Percentiles rank a stretch among this genome's conserved stretches.
Evolutionary conservation across 2,329 filamentous ascomycete genomes (phyloP).

Genomic region (Xylaria sp.): DNA sequence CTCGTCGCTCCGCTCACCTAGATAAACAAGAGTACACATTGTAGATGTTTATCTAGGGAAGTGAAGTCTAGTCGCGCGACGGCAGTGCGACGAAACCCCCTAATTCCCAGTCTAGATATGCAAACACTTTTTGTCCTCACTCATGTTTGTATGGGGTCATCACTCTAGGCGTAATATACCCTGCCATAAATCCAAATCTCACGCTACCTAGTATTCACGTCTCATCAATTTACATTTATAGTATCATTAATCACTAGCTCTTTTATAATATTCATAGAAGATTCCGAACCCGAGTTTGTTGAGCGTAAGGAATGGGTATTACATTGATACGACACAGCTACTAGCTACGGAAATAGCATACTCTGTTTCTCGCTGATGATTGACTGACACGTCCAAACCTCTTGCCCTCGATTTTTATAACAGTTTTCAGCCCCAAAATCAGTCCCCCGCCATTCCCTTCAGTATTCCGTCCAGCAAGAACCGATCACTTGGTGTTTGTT

Average conservation of each 20-base stretch:
- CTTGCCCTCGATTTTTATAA: conserved; percentile 25
- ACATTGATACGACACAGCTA: conserved; percentile 41
- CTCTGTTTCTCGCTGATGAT: conserved; percentile 13
- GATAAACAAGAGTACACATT: too few relatives aligned
- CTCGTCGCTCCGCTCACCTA: too few relatives aligned
- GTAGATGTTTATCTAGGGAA: too few relatives aligned
- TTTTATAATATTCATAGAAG: not conserved
- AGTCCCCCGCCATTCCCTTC: not conserved
- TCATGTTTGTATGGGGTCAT: too few relatives aligned
- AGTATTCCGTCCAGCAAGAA: not conserved
- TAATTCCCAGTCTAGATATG: too few relatives aligned
- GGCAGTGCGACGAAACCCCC: too few relatives aligned
- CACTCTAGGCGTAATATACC: too few relatives aligned
- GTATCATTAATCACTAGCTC: not conserved
- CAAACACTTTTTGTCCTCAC: too few relatives aligned
- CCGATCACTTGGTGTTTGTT: conserved; percentile 1
- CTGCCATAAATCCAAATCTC: too few relatives aligned
- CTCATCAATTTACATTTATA: not conserved
- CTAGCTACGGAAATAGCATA: conserved; percentile 26
- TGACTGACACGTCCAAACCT: conserved; percentile 18
- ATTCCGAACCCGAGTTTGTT: not conserved
- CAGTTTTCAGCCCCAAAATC: conserved; percentile 2
- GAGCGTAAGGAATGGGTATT: conserved; percentile 42
- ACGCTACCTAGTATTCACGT: not conserved
- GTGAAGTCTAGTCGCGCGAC: too few relatives aligned